Conservation (phyloP, 176 grass and related monocot genomes). For the Musa beccarii region DNA sequence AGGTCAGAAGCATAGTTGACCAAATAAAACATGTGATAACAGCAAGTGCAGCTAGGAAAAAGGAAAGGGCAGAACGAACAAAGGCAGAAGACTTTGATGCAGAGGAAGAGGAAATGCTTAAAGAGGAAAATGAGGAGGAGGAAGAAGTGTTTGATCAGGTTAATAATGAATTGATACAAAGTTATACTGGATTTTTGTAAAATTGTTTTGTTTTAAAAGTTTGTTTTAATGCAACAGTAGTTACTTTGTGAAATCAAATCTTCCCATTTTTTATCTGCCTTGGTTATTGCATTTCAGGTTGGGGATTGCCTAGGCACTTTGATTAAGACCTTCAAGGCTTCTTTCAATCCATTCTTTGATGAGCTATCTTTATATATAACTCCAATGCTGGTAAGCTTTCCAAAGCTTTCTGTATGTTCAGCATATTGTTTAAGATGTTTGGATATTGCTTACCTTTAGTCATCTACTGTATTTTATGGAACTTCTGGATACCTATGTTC, state of each 20-base stretch:
- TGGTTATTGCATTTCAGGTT: conserved; percentile 37
- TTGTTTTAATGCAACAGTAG: neutral
- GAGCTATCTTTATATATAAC: conserved; percentile 91
- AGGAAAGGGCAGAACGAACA: conserved; percentile 66
- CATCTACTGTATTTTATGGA: neutral
- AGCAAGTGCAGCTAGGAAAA: conserved; percentile 86
- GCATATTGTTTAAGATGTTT: neutral
- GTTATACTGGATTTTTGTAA: neutral
- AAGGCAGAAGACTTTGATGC: conserved; percentile 99
- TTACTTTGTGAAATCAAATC: neutral
- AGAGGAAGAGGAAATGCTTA: conserved; percentile 88
- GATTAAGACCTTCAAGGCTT: conserved; percentile 92
- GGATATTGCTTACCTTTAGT: neutral
- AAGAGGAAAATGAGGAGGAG: conserved; percentile 99
- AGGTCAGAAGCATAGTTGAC: conserved; percentile 80
- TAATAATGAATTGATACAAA: neutral
- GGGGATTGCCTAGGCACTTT: conserved; percentile 91
- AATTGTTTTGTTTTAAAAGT: conserved; percentile 14
- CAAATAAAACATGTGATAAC: conserved; percentile 99
- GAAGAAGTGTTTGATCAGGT: conserved; percentile 99
- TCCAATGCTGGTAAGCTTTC: conserved; percentile 78
- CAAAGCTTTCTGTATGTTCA: neutral
- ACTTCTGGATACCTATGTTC: neutral
- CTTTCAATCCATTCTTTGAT: conserved; percentile 93
- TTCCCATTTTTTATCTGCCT: conserved; percentile 7